These are phyloP conservation scores for Backusella westeae DNA, from an alignment of 192 early-diverging fungal species.

Conservation along the genomic window DNA sequence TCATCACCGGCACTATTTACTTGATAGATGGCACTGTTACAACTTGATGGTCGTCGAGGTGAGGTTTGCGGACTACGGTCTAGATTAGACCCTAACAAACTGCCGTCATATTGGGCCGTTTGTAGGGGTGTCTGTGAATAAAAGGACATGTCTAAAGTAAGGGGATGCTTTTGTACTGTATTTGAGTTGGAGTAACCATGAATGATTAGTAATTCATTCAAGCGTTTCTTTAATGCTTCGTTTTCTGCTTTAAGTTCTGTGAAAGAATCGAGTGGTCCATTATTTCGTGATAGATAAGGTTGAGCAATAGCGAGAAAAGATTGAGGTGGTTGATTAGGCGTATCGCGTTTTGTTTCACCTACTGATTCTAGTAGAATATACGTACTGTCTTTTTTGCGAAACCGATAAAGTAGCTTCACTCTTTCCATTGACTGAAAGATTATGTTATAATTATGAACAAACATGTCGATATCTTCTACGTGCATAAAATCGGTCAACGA, in stretches of 20 bases:
- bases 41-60: background rate
- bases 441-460: conserved; percentile 38
- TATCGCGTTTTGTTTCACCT: conserved; percentile 33
- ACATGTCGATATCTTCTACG: conserved; percentile 45
- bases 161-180: background rate
- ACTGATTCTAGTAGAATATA: conserved; percentile 43
- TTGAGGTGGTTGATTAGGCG: background rate
- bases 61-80: background rate
- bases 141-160: background rate
- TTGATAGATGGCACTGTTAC: background rate
- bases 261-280: conserved; percentile 41
- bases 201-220: conserved; percentile 9
- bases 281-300: conserved; percentile 39
- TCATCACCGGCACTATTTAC: background rate
- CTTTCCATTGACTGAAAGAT: conserved; percentile 30
- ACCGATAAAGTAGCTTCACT: conserved; percentile 41
- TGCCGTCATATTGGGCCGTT: background rate
- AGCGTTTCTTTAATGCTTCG: conserved; percentile 34
- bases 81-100: background rate
- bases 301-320: conserved; percentile 45
- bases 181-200: conserved; percentile 4
- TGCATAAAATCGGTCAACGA: conserved; percentile 46
- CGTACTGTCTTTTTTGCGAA: conserved; percentile 44
- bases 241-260: conserved; percentile 50
- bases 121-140: background rate